phyloP scores from a whole-genome alignment of 257 asterid species.

The Datura wrightii region DNA sequence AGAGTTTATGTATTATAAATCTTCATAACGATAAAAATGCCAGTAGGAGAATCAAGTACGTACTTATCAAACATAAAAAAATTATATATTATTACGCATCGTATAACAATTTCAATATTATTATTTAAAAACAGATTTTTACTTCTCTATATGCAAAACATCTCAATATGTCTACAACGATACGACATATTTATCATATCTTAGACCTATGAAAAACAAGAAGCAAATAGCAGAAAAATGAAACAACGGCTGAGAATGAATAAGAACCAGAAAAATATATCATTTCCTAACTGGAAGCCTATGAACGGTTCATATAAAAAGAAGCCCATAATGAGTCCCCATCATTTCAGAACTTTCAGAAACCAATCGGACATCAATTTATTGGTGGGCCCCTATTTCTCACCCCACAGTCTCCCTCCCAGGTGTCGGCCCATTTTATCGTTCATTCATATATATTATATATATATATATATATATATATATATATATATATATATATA shows the following conservation, averaged over 20 bases:
- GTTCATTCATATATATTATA: not conserved
- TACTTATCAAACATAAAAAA: no score
- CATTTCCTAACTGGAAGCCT: not conserved
- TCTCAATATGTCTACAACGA: not conserved
- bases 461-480: no score
- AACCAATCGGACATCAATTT: not conserved
- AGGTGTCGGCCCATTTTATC: slow-evolving; percentile 1
- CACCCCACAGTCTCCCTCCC: not conserved
- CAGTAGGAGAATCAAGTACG: no score
- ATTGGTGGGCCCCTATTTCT: not conserved
- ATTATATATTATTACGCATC: no score
- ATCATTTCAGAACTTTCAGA: not conserved
- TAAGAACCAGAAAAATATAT: not conserved
- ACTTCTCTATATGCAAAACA: not conserved
- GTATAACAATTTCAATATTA: not conserved
- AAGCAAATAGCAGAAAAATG: not conserved
- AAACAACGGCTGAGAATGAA: not conserved
- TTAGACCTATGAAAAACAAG: not conserved
- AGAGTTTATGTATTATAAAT: no score
- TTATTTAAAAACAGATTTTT: not conserved
- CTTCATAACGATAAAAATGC: no score
- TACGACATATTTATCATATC: not conserved
- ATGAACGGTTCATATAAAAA: not conserved
- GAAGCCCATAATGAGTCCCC: not conserved
- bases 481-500: no score